These are phyloP conservation scores for Beauveria bassiana DNA, from an alignment of 2,329 filamentous ascomycete genomes.

Conservation along the genomic window DNA sequence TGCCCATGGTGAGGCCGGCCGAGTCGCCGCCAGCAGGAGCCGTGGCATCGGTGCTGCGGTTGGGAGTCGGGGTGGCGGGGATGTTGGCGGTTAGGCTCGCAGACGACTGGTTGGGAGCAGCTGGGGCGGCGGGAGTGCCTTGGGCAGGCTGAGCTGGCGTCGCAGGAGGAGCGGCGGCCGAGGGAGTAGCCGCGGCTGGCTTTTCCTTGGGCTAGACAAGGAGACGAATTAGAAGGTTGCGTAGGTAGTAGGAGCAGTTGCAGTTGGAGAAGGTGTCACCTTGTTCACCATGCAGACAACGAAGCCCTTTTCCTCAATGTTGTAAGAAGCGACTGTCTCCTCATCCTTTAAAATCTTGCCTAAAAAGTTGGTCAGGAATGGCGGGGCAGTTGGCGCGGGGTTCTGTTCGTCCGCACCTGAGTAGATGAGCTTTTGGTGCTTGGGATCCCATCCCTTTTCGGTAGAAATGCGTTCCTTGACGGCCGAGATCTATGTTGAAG, in stretches of 20 bases:
- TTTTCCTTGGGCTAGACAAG: slow-evolving; percentile 52
- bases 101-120: slow-evolving; percentile 29
- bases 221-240: slow-evolving; percentile 10
- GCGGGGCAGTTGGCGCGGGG: slow-evolving; percentile 5
- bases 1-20: slow-evolving; percentile 70
- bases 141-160: slow-evolving; percentile 49
- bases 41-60: slow-evolving; percentile 46
- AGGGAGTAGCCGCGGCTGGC: slow-evolving; percentile 49
- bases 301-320: slow-evolving; percentile 98
- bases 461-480: slow-evolving; percentile 88
- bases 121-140: slow-evolving; percentile 52
- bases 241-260: neutral
- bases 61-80: slow-evolving; percentile 38
- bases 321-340: slow-evolving; percentile 92
- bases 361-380: slow-evolving; percentile 29
- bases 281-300: slow-evolving; percentile 98
- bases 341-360: slow-evolving; percentile 98
- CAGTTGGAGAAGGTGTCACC: slow-evolving; percentile 43
- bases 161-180: slow-evolving; percentile 49
- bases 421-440: slow-evolving; percentile 93
- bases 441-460: slow-evolving; percentile 91
- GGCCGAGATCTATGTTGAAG: slow-evolving; percentile 59
- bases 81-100: slow-evolving; percentile 38
- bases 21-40: slow-evolving; percentile 39
- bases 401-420: slow-evolving; percentile 57